Evolutionary conservation across 306 rosid genomes (phyloP).

Genomic region (Cajanus cajan): DNA sequence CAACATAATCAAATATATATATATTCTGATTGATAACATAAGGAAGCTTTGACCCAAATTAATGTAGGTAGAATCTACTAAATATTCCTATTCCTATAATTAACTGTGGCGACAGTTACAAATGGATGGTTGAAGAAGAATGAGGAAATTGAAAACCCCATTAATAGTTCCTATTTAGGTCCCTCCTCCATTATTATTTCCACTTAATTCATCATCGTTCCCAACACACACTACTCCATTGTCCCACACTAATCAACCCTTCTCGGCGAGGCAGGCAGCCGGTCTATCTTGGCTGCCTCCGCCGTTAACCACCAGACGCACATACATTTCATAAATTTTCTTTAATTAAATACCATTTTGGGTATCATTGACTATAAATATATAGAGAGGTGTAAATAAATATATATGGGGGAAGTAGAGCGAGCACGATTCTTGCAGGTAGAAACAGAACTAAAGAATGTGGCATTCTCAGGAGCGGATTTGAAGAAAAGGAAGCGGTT

Average conservation of each 20-base stretch:
- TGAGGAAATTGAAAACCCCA: neutral
- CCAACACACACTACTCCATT: too few species aligned
- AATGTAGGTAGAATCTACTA: neutral
- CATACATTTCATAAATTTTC: neutral
- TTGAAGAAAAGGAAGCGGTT: constrained; percentile 46
- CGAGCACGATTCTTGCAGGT: neutral
- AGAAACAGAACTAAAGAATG: constrained; percentile 21
- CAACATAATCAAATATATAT: too few species aligned
- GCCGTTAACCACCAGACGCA: neutral
- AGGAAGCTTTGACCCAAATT: too few species aligned
- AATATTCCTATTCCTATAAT: neutral
- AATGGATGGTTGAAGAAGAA: constrained; percentile 42
- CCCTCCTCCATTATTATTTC: neutral
- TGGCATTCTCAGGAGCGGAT: constrained; percentile 29
- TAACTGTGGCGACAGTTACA: constrained; percentile 23
- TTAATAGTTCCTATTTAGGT: neutral
- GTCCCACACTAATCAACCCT: neutral
- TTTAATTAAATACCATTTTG: too few species aligned
- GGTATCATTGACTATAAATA: too few species aligned
- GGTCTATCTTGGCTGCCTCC: constrained; percentile 30
- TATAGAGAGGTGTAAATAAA: neutral
- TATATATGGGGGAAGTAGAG: neutral
- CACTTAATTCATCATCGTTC: too few species aligned
- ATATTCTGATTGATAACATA: too few species aligned
- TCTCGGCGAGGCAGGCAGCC: constrained; percentile 36